These are phyloP conservation scores for Irpex sp. DNA, from an alignment of 1,284 basidiomycete genomes.

Conservation along the genomic window DNA sequence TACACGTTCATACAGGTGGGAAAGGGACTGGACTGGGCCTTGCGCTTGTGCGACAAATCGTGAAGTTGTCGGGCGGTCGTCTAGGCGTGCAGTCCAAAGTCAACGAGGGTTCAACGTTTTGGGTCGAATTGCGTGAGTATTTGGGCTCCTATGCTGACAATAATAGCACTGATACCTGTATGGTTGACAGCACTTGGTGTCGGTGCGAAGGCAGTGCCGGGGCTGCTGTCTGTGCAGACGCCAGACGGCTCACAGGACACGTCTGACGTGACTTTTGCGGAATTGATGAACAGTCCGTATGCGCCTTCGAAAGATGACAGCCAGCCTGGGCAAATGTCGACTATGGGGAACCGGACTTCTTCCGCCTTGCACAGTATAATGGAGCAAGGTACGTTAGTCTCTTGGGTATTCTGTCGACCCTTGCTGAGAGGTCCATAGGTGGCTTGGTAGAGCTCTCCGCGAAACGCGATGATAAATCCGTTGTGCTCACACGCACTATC, in stretches of 20 bases:
- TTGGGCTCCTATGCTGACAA: neutral
- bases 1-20: constrained; percentile 42
- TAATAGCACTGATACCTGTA: neutral
- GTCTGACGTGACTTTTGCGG: neutral
- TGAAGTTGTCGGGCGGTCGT: constrained; percentile 79
- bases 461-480: constrained; percentile 38
- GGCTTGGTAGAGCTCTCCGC: constrained; percentile 59
- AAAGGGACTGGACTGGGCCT: constrained; percentile 87
- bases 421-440: constrained; percentile 15
- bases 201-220: constrained; percentile 22
- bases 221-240: neutral
- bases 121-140: constrained; percentile 69
- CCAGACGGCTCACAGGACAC: neutral
- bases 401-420: neutral
- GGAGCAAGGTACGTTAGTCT: constrained; percentile 52
- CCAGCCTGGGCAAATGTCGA: neutral
- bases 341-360: constrained; percentile 8
- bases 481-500: constrained; percentile 44
- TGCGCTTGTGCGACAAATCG: constrained; percentile 85
- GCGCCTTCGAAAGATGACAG: neutral
- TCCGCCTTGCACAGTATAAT: constrained; percentile 63
- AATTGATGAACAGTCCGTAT: neutral
- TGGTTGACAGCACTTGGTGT: constrained; percentile 33
- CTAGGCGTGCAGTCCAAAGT: constrained; percentile 70
- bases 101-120: constrained; percentile 68